Percentiles rank a stretch among this genome's conserved stretches.
phyloP scores from a whole-genome alignment of 2,329 filamentous ascomycete species.

The Beauveria pseudobassiana region DNA sequence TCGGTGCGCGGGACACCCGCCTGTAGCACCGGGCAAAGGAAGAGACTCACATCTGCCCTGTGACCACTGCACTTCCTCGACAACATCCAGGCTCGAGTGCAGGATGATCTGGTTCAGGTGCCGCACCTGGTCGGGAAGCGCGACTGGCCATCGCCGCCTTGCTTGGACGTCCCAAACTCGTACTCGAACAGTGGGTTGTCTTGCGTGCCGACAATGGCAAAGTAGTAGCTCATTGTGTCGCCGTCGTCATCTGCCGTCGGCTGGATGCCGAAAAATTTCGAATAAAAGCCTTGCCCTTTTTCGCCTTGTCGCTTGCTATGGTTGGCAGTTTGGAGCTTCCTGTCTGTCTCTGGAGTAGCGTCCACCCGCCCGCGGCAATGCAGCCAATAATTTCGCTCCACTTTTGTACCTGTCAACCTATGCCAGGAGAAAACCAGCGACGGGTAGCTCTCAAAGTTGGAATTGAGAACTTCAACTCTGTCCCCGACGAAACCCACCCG shows the following conservation, averaged over 20 bases:
- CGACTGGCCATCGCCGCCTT: constrained; percentile 85
- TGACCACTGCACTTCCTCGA: constrained; percentile 94
- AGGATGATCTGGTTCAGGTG: constrained; percentile 98
- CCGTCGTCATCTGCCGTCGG: not conserved
- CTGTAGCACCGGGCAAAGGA: not conserved
- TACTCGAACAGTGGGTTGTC: constrained; percentile 96
- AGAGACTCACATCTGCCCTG: constrained; percentile 67
- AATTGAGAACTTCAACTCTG: constrained; percentile 16
- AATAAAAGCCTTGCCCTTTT: not conserved
- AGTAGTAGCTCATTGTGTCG: constrained; percentile 86
- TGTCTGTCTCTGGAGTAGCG: not conserved
- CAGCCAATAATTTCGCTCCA: constrained; percentile 22
- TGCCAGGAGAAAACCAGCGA: constrained; percentile 1
- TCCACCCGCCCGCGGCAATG: not conserved
- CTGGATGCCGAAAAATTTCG: not conserved
- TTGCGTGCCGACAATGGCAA: constrained; percentile 89
- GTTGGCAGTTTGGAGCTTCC: not conserved
- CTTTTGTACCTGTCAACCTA: not conserved
- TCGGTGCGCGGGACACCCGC: no score
- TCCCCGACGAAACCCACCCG: constrained; percentile 12
- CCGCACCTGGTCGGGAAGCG: constrained; percentile 81
- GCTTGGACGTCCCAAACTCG: constrained; percentile 94
- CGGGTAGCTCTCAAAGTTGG: not conserved
- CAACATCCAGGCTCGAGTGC: constrained; percentile 86
- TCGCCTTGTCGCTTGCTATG: not conserved